Base-by-base conservation (phyloP, 164 flowering plant species). In the Protea cynaroides region DNA sequence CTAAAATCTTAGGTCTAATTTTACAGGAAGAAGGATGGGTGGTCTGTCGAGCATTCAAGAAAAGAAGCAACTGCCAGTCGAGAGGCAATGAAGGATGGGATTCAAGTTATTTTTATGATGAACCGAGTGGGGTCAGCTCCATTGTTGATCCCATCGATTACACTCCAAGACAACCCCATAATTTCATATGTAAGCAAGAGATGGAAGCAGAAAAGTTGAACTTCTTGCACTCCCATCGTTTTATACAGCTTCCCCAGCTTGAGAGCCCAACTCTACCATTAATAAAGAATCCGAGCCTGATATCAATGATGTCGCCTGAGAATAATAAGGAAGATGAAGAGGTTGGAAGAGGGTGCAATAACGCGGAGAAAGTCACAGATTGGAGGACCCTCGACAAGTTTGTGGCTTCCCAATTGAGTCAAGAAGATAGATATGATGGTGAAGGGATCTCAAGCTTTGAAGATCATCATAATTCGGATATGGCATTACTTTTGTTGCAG, bases 11-110 rank as follows among this genome's bases (percentile, higher is more conserved):
- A 46, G 8, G 56, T 65, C 47, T 15, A 2, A 5, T 69, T 51
- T 70, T 74, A 63, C 84, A 92, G 98, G 98, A 92, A 79, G 98
- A 92, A 80, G 98, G 98, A 64, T 92, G 98, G 98, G 98, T 92
- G 5, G 96, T 92, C 5, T 92, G 98, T 65, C 78, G 96, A 65
- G 96, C 96, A 58, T 92, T 92, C 81, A 92, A 84, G 84, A 92
- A 92, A 72, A 56, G 86, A 71, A 56, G 82, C 44, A 86, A 38
- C 52, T 67, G 75, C 56, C 88, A 77, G 65, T 69, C 71, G 38
- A 83, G 79, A 78, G 70, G 19, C 72, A 69, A 57, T 7, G 83
- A 80, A 74, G 75, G 72, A 4, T 85, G 90, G 89, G 84, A 84
- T 14, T 69, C 91, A 56, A 70, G 71, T 64, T 87, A 80, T 63